Conservation (phyloP, 2,329 filamentous ascomycete species). For the Rhinocladiella similis region DNA sequence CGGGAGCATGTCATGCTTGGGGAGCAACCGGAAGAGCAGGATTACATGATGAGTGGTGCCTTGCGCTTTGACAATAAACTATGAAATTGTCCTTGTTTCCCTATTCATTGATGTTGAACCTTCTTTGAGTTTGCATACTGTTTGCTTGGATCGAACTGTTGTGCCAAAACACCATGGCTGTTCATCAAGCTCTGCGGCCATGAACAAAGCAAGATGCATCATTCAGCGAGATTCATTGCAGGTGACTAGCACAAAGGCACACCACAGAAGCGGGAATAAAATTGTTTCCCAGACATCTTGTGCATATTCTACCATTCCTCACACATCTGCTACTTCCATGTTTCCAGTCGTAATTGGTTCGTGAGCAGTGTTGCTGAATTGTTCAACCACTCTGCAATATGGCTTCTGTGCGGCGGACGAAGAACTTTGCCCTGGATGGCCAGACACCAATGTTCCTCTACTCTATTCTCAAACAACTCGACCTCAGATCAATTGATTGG, state of each 20-base stretch:
- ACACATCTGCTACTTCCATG: not conserved
- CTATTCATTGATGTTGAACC: not conserved
- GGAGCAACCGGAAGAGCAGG: slow-evolving; percentile 33
- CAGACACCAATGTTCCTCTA: slow-evolving; percentile 55
- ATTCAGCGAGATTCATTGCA: not conserved
- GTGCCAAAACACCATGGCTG: no score
- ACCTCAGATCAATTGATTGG: slow-evolving; percentile 57
- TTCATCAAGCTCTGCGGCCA: not conserved
- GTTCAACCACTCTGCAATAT: slow-evolving; percentile 2
- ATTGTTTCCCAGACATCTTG: not conserved
- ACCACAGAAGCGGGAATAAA: not conserved
- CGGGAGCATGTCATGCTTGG: slow-evolving; percentile 57
- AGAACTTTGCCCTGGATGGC: slow-evolving; percentile 43
- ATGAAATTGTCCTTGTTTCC: slow-evolving; percentile 32
- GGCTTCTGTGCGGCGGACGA: slow-evolving; percentile 20
- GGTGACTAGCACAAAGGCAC: not conserved
- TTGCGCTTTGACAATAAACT: slow-evolving; percentile 52
- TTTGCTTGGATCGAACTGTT: no score
- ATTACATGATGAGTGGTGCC: slow-evolving; percentile 58
- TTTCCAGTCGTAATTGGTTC: not conserved
- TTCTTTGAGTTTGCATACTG: not conserved
- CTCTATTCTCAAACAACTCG: slow-evolving; percentile 56
- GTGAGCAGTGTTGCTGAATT: not conserved
- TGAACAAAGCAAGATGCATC: not conserved
- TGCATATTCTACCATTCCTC: not conserved